phyloP scores from a whole-genome alignment of 176 grass and related monocot genomes.

The Cenchrus fungigraminus region DNA sequence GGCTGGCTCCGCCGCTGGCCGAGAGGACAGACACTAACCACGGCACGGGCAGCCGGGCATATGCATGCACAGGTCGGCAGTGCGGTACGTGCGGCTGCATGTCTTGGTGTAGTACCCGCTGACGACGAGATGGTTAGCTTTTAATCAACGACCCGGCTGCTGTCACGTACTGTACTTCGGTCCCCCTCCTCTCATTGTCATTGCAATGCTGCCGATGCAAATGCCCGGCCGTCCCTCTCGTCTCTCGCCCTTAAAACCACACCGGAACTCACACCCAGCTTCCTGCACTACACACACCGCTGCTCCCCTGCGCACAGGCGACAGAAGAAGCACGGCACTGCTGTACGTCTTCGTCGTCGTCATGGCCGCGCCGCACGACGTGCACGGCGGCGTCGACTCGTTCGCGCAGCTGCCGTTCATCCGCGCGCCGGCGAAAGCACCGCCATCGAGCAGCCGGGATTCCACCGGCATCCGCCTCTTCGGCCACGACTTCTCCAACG shows the following conservation, averaged over 20 bases:
- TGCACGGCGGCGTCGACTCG: constrained; percentile 50
- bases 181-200: constrained; percentile 23
- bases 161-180: constrained; percentile 1
- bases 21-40: no score
- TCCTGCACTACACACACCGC: neutral
- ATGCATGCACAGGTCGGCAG: constrained; percentile 5
- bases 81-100: constrained; percentile 27
- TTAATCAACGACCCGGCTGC: constrained; percentile 27
- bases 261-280: neutral
- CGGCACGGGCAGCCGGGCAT: constrained; percentile 16
- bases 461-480: constrained; percentile 72
- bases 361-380: constrained; percentile 55
- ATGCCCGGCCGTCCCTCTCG: neutral
- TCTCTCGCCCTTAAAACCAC: constrained; percentile 45
- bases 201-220: neutral
- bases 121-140: constrained; percentile 22
- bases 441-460: neutral
- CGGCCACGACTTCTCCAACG: constrained; percentile 75
- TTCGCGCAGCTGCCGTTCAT: constrained; percentile 61
- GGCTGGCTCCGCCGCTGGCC: no score
- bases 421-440: neutral
- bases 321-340: neutral
- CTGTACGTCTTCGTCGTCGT: no score
- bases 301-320: neutral
- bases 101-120: constrained; percentile 35